Evolutionary conservation across 2,329 filamentous ascomycete genomes (phyloP), one percentile per base, ranked within the genome.

Genomic region (Aureobasidium mangrovei): DNA sequence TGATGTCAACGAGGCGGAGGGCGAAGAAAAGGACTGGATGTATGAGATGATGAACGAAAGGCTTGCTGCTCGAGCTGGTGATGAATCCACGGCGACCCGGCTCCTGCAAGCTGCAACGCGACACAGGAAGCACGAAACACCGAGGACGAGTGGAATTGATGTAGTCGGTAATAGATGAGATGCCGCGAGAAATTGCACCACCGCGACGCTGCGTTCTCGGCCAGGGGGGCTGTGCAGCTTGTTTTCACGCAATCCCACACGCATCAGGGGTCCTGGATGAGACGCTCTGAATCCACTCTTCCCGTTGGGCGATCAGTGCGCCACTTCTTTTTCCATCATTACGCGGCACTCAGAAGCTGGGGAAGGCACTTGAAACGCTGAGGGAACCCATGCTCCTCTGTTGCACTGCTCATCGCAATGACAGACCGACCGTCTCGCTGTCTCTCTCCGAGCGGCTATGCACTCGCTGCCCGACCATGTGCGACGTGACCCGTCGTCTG

Each of bases 261-360:
- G 27, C 29, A 12, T n/a, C 41, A 52, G 38, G 39, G 47, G 47
- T 42, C 47, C 28, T 42, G 47, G 46, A 52, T 33, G 38, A 28
- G 48, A 27, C 48, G 39, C 38, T 52, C 39, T 36, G 32, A 49
- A 43, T 52, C 49, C 49, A 53, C 49, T 53, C 49, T 53, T 53
- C 49, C 49, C 49, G 49, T 53, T 53, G 36, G 49, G 39, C 40
- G 49, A 53, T 53, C 49, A 53, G 40, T 53, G 49, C 49, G 49
- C 49, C 49, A 53, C 49, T 40, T 43, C 4, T 42, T 28, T 52
- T 39, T 38, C 42, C 38, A 43, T 53, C 44, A 44, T 53, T 53
- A 53, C 49, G 49, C 40, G 39, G 49, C 49, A 43, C 9, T 29
- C n/a, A 43, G 40, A 52, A 53, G 40, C 49, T 53, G 49, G 49